Base-by-base conservation (phyloP, 2,329 filamentous ascomycete species). In the Cladophialophora exuberans region DNA sequence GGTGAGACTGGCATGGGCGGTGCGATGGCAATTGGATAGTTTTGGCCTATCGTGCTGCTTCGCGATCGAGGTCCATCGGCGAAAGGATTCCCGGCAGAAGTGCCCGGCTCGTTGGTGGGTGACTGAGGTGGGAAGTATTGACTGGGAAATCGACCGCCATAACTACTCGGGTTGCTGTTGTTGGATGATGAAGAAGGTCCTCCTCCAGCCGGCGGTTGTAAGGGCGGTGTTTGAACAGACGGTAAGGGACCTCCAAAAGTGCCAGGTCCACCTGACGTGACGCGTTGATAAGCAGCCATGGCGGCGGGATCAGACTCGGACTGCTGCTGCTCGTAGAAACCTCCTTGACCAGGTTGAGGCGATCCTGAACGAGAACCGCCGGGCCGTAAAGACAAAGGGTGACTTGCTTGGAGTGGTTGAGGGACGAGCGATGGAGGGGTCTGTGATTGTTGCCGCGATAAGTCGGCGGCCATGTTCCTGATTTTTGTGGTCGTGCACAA, bases 11-110 rank as follows among this genome's bases (percentile, higher is more conserved):
- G 58, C 55, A 61, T 56, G 6, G 58, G 54, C n/a, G 58, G 58
- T 25, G 38, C 41, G 38, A 59, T 20, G 31, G 54, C 26, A 22
- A 60, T 57, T 13, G 62, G 59, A 49, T 63, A 60, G 39, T 33
- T 59, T 39, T 62, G 60, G n/a, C 61, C 61, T 23, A 61, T 26
- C 18, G 62, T 63, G 54, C 62, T 65, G 41, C 54, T 52, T 41
- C 62, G 59, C 15, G 61, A 62, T 26, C 61, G 61, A 2, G 38
- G 38, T 31, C 35, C 42, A 6, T 61, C 58, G n/a, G 44, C 15
- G 41, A 53, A 61, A 5, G 52, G 52, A 31, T 56, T 58, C 6
- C 48, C 49, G 6, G 58, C 41, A 11, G 56, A 41, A 10, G 18
- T 30, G 18, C 47, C 52, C 3, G 38, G 23, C 31, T 61, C 58